These are phyloP conservation scores for Cystobasidium slooffiae DNA, from an alignment of 1,284 basidiomycete species.

Conservation along the genomic window DNA sequence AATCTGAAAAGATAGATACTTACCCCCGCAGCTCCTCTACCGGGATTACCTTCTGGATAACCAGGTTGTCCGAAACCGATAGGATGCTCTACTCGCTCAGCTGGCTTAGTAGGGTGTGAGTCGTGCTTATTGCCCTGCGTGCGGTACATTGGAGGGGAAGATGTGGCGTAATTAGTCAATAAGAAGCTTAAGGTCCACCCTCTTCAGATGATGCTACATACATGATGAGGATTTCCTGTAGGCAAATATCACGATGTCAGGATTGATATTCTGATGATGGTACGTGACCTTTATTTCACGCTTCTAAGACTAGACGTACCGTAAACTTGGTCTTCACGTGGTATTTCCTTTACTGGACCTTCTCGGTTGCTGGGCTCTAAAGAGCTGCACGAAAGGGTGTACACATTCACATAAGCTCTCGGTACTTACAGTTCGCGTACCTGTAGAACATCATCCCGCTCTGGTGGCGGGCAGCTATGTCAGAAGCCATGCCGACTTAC, in stretches of 20 bases:
- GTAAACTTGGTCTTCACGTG: conserved; percentile 6
- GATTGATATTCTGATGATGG: too few relatives aligned
- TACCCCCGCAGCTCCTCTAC: conserved; percentile 22
- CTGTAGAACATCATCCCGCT: too few relatives aligned
- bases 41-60: conserved; percentile 25
- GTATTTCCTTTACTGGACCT: conserved; percentile 19
- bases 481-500: not conserved
- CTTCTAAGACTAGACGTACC: not conserved
- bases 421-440: too few relatives aligned
- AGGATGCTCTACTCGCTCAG: conserved; percentile 21
- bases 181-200: too few relatives aligned
- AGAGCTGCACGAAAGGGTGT: not conserved
- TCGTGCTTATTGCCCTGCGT: conserved; percentile 34
- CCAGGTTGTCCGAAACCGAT: conserved; percentile 23
- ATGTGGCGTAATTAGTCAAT: too few relatives aligned
- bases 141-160: too few relatives aligned
- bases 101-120: conserved; percentile 17
- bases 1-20: not conserved
- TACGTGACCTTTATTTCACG: too few relatives aligned
- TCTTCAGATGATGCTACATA: not conserved
- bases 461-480: too few relatives aligned
- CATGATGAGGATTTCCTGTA: conserved; percentile 31
- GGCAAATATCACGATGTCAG: too few relatives aligned
- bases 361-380: conserved; percentile 3
- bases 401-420: too few relatives aligned